These are phyloP conservation scores for Quercus wislizeni DNA, from an alignment of 306 rosid genomes.

Conservation along the genomic window DNA sequence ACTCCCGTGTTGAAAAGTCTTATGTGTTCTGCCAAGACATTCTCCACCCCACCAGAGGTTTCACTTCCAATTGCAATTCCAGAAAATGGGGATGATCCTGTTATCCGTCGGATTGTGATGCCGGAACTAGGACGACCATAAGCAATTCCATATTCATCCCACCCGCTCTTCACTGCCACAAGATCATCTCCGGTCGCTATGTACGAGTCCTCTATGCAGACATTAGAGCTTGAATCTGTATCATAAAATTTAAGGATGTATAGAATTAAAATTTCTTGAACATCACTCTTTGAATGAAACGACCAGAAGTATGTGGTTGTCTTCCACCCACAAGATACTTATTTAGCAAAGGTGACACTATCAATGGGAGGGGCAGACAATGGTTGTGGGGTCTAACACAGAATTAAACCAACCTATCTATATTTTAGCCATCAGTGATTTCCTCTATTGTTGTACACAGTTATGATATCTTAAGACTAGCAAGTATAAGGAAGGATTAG, in stretches of 20 bases:
- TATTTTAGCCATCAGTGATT: not conserved
- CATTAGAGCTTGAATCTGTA: slow-evolving; percentile 83
- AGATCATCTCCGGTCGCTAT: slow-evolving; percentile 91
- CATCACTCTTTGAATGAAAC: not conserved
- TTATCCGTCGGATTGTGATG: slow-evolving; percentile 75
- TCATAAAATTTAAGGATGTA: not conserved
- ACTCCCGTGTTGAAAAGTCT: slow-evolving; percentile 75
- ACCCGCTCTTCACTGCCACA: slow-evolving; percentile 87
- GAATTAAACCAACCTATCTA: not conserved
- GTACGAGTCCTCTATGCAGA: slow-evolving; percentile 88
- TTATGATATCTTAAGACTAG: no score
- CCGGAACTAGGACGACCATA: slow-evolving; percentile 59
- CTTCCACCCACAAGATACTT: slow-evolving; percentile 1
- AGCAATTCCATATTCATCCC: slow-evolving; percentile 90
- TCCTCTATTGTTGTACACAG: no score
- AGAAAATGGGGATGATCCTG: slow-evolving; percentile 75
- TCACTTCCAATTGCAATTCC: slow-evolving; percentile 91
- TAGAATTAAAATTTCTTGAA: not conserved
- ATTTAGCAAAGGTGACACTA: not conserved
- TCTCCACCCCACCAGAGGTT: slow-evolving; percentile 92
- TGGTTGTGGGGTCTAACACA: not conserved
- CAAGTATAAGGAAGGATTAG: not conserved
- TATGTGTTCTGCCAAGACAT: slow-evolving; percentile 75
- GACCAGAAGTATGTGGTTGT: not conserved
- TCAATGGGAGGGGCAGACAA: not conserved